Base-by-base conservation (phyloP, 306 rosid species). In the Cajanus cajan region DNA sequence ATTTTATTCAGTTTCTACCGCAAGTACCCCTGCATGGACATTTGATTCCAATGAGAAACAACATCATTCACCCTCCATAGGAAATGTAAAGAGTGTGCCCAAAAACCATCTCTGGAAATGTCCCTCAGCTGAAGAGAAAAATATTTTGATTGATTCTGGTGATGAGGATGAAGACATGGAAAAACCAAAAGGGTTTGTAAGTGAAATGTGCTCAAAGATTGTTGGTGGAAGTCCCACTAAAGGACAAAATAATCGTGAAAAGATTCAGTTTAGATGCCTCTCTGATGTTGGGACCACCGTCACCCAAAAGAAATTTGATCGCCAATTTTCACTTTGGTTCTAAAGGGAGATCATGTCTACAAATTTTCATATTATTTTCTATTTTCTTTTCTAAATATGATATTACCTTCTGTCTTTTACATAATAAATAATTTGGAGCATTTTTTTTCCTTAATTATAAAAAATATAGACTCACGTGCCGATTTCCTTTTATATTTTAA, bases 251-350 rank as follows among this genome's bases (percentile, higher is more conserved):
- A 37, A 64, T 25, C 57, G 59, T 34, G 78, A 25, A 55, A 73
- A 80, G 25, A 75, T 83, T 61, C 82, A 80, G 7, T 87, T 85
- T 9, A 78, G 93, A 76, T 85, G 81, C 78, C 62, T 87, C 37
- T 87, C 94, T 74, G 85, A 88, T 85, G 85, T 85, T 64, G 92
- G 91, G 4, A 87, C 15, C 3, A 86, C 50, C 47, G 79, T 4
- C 55, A 11, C 25, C 15, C 78, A 78, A 78, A 89, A 81, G 82
- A 70, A 51, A 64, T 40, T 82, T 63, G 85, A 77, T 48, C 84
- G 90, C 51, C 93, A 83, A 70, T 4, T 67, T 80, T 89, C 92
- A 6, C 78, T 84, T 64, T 81, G 90, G 93, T 84, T 86, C 75
- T 89, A 44, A 77, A 54, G 1, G 21, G 19, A 45, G 0, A 22